These are phyloP conservation scores for Falciphora oryzae DNA, from an alignment of 2,329 filamentous ascomycete genomes.

Conservation along the genomic window DNA sequence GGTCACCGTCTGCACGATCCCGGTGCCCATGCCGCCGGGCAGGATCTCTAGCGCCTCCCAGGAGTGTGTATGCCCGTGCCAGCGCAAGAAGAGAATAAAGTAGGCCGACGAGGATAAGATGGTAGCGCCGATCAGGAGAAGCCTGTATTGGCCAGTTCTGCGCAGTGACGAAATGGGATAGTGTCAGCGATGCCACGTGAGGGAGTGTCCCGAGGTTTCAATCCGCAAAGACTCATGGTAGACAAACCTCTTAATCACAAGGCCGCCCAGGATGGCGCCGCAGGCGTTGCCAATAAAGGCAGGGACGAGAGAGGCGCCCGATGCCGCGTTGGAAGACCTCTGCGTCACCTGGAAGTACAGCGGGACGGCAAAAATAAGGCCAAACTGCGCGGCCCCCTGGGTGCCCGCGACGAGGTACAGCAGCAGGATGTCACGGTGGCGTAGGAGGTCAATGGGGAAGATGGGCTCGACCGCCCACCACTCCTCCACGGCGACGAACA, in stretches of 20 bases:
- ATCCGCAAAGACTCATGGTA: neutral
- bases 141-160: conserved; percentile 56
- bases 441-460: conserved; percentile 50
- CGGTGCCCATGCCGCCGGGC: conserved; percentile 40
- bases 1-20: conserved; percentile 33
- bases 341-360: conserved; percentile 65
- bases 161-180: neutral
- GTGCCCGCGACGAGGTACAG: conserved; percentile 46
- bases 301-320: conserved; percentile 58
- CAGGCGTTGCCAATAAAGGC: conserved; percentile 62
- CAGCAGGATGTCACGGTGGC: conserved; percentile 44
- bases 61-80: conserved; percentile 53
- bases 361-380: conserved; percentile 60
- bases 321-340: conserved; percentile 49
- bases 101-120: conserved; percentile 46
- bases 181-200: neutral
- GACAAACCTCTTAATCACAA: conserved; percentile 42
- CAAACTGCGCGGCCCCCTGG: conserved; percentile 53
- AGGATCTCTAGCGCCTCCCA: conserved; percentile 55
- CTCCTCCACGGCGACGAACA: conserved; percentile 28
- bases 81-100: conserved; percentile 45
- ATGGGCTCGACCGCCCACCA: conserved; percentile 48
- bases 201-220: no score
- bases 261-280: conserved; percentile 55
- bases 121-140: conserved; percentile 44